Evolutionary conservation across 75 land plant species (phyloP).

Genomic region (Picea sitchensis): DNA sequence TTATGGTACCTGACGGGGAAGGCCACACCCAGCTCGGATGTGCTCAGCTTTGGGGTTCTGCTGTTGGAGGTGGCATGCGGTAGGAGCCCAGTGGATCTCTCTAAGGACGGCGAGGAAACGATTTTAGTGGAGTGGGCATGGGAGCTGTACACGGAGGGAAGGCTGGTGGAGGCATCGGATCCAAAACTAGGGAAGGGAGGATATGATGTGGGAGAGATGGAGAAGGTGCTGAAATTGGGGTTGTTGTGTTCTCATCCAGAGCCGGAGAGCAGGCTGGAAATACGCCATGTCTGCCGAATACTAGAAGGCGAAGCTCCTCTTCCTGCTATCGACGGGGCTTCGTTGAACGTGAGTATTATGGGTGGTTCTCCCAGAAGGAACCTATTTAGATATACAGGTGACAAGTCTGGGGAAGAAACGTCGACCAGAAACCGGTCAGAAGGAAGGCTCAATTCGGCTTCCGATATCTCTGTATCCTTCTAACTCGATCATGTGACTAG

Average conservation of each 20-base stretch:
- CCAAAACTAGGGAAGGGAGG: conserved; percentile 1
- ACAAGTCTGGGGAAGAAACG: no score
- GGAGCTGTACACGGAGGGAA: conserved; percentile 8
- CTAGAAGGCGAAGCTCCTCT: conserved; percentile 9
- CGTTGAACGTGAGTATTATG: no score
- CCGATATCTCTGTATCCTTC: no score
- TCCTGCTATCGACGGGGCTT: background rate
- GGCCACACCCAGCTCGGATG: conserved; percentile 24
- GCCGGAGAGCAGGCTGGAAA: conserved; percentile 19
- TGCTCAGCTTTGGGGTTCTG: conserved; percentile 26
- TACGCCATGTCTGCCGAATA: conserved; percentile 25
- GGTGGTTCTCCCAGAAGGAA: no score
- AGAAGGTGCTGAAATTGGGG: conserved; percentile 24
- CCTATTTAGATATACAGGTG: no score
- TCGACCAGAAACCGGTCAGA: no score
- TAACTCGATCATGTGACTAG: no score
- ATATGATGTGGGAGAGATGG: conserved; percentile 3
- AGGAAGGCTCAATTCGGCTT: no score
- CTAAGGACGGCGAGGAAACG: background rate
- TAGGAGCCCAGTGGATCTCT: conserved; percentile 12
- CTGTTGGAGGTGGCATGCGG: conserved; percentile 27
- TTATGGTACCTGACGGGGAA: conserved; percentile 4
- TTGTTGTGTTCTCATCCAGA: conserved; percentile 23
- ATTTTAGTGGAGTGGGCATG: conserved; percentile 19
- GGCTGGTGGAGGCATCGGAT: conserved; percentile 9